Base-by-base conservation (phyloP, 2,329 filamentous ascomycete genomes). In the Xylariaceae sp. region DNA sequence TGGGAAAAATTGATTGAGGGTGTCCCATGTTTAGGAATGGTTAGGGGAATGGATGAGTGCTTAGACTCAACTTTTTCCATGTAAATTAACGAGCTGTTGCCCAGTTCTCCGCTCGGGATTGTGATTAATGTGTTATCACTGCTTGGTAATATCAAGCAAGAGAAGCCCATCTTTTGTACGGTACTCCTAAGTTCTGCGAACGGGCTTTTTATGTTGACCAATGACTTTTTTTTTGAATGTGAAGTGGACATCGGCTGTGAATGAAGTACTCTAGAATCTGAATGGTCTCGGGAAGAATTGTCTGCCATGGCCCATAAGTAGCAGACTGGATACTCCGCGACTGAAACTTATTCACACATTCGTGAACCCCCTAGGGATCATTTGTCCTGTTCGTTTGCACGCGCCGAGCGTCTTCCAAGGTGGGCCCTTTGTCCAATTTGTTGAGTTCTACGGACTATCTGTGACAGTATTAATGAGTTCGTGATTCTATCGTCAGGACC, bases 101-200 rank as follows among this genome's bases (percentile, higher is more conserved):
- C 63, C 67, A 65, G 61, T 64, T 67, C 66, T 68, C 65, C 66
- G 59, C 65, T 68, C 63, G 63, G 64, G 65, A 51, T 53, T 64
- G 65, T 51, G 62, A 67, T 64, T 67, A 64, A 65, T 65, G 64
- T 67, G 62, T 51, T 58, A 67, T 54, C 63, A 66, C 51, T 41
- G 51, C 47, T 27, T 45, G n/a, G 42, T 39, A 47, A 53, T 32
- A 44, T n/a, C 12, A 34, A 60, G 35, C 55, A 49, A 52, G 27
- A n/a, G 34, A 45, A 27, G 27, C 30, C 35, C 43, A 46, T 42
- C 43, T 4, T 7, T 35, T 12, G 35, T 37, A 37, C 40, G n/a
- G 19, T 19, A 19, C 39, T n/a, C 44, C 6, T 30, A 4, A 26
- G 3, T n/a, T 29, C 8, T 50, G 27, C 26, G 44, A 9, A 19